Evolutionary conservation across 2,329 filamentous ascomycete species (phyloP).

Genomic region (Capronia americana): DNA sequence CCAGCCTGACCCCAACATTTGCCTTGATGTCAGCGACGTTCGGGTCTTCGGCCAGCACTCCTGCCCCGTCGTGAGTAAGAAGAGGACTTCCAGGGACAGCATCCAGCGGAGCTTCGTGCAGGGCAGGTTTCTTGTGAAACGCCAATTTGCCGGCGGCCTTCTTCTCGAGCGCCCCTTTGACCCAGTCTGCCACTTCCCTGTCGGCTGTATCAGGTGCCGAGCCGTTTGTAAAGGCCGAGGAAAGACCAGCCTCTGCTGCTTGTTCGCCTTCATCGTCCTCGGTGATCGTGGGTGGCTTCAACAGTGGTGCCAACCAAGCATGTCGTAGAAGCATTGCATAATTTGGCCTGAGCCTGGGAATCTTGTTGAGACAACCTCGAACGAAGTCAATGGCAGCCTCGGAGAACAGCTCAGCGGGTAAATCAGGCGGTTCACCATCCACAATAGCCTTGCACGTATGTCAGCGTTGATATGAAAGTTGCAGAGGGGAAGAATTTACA

Average conservation of each 20-base stretch:
- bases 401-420: conserved; percentile 80
- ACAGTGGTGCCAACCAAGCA: conserved; percentile 79
- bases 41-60: conserved; percentile 8
- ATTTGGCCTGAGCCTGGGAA: conserved; percentile 87
- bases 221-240: conserved; percentile 41
- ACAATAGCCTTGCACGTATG: conserved; percentile 78
- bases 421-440: conserved; percentile 89
- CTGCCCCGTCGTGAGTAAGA: conserved; percentile 24
- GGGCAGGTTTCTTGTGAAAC: conserved; percentile 71
- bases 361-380: conserved; percentile 86
- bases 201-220: conserved; percentile 65
- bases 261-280: conserved; percentile 72
- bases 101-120: conserved; percentile 87
- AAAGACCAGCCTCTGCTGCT: conserved; percentile 47
- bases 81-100: conserved; percentile 58
- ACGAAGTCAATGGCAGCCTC: conserved; percentile 85
- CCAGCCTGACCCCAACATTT: conserved; percentile 35
- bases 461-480: conserved; percentile 33
- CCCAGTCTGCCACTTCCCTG: conserved; percentile 85
- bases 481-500: conserved; percentile 66
- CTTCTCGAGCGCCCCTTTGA: conserved; percentile 71
- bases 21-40: conserved; percentile 25
- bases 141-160: conserved; percentile 65
- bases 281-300: conserved; percentile 75
- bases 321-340: conserved; percentile 90